phyloP scores from a whole-genome alignment of 2,329 filamentous ascomycete species.

The Huntiella bhutanensis region DNA sequence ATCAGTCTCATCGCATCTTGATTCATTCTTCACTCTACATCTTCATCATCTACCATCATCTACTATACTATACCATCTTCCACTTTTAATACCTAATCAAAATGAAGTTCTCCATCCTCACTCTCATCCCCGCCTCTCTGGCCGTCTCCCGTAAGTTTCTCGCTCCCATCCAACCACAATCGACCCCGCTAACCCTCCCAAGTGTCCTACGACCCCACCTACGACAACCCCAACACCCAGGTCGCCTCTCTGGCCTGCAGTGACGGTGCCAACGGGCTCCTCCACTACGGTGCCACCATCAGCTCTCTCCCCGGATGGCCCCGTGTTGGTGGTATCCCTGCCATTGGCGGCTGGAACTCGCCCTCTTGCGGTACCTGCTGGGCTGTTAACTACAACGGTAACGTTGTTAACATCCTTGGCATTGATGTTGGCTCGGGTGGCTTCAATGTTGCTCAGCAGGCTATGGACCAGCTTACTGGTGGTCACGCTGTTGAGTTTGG shows the following conservation, averaged over 20 bases:
- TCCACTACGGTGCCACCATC: slow-evolving; percentile 34
- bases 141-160: slow-evolving; percentile 19
- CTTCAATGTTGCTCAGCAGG: slow-evolving; percentile 38
- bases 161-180: background rate
- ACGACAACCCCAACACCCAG: slow-evolving; percentile 39
- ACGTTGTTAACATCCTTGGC: slow-evolving; percentile 34
- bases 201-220: slow-evolving; percentile 55
- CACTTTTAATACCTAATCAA: slow-evolving; percentile 13
- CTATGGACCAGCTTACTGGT: slow-evolving; percentile 36
- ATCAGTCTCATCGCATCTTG: background rate
- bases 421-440: slow-evolving; percentile 31
- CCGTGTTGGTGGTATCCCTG: slow-evolving; percentile 33
- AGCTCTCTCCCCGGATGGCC: slow-evolving; percentile 31
- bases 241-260: slow-evolving; percentile 45
- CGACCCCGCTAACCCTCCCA: slow-evolving; percentile 7
- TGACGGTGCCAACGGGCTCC: slow-evolving; percentile 47
- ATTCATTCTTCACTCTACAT: background rate
- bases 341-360: slow-evolving; percentile 37
- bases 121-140: slow-evolving; percentile 21
- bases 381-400: slow-evolving; percentile 30
- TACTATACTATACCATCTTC: background rate
- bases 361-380: slow-evolving; percentile 40
- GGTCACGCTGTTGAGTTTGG: slow-evolving; percentile 31
- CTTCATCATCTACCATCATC: slow-evolving; percentile 1
- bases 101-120: slow-evolving; percentile 26